Evolutionary conservation across 306 rosid species (phyloP).

Genomic region (Inga leiocalycina): DNA sequence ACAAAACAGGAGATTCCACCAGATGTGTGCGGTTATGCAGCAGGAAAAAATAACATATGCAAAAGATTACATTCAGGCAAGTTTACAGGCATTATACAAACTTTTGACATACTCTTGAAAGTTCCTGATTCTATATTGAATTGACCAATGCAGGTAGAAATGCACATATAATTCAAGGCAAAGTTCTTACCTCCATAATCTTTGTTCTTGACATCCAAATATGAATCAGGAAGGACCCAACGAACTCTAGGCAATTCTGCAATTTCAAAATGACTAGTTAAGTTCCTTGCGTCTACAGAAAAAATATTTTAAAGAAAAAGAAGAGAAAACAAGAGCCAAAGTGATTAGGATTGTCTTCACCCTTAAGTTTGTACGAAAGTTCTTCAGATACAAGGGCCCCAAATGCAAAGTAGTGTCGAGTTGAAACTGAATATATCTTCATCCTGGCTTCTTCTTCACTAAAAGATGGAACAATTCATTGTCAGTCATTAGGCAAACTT

Average conservation of each 20-base stretch:
- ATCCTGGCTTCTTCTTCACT: slow-evolving; percentile 93
- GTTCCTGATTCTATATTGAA: not conserved
- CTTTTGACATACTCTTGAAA: not conserved
- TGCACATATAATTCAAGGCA: slow-evolving; percentile 1
- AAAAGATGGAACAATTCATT: not conserved
- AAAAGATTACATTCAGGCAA: not conserved
- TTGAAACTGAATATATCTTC: slow-evolving; percentile 96
- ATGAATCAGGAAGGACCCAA: slow-evolving; percentile 99
- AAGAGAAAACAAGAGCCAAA: not conserved
- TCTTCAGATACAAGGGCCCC: slow-evolving; percentile 92
- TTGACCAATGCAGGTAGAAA: not conserved
- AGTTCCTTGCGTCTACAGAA: not conserved
- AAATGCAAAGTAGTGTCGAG: slow-evolving; percentile 85
- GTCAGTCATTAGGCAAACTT: not conserved
- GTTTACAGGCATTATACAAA: not conserved
- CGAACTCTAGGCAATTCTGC: slow-evolving; percentile 83
- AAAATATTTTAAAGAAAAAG: not conserved
- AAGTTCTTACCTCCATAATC: slow-evolving; percentile 83
- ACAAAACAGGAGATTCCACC: slow-evolving; percentile 23
- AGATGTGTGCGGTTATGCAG: not conserved
- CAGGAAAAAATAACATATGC: not conserved
- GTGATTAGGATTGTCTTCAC: slow-evolving; percentile 34
- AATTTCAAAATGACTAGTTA: not conserved
- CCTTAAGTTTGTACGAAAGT: slow-evolving; percentile 76
- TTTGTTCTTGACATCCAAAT: slow-evolving; percentile 87